Base-by-base conservation (phyloP, 1,284 basidiomycete species). In the Microbotryum intermedium region DNA sequence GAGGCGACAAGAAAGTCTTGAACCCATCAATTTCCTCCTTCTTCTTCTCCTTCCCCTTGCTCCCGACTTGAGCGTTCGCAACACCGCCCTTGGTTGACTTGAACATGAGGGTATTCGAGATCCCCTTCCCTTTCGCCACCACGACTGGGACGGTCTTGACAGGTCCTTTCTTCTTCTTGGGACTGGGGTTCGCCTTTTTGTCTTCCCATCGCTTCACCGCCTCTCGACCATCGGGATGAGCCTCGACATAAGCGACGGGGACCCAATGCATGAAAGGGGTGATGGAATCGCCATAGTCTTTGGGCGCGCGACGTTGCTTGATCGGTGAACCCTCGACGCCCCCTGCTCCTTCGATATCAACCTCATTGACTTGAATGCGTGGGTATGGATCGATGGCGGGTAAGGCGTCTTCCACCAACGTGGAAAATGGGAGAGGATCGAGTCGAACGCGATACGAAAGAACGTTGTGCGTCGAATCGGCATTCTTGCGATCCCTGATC, bases 401-500 rank as follows among this genome's bases (percentile, higher is more conserved):
- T 3, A 66, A 53, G 7, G 26, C 42, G 2, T 48, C 34, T 0
- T 21, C 28, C 42, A 59, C 42, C 43, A 53, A 46, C 1, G 39
- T 6, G 20, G 49, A 34, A 34, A 63, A 59, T 6, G 46, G 20
- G 18, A 30, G 8, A 21, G 55, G 26, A 16, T 50, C 23, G 46
- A 66, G 61, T 30, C 63, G 57, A 49, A 66, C 30, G n/a, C 59
- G 57, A 49, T 59, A 66, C 3, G 61, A 44, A 6, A 55, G 59
- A 13, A 54, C 28, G 47, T 39, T 53, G 2, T 52, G 49, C 7
- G 65, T 63, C 30, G 65, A 55, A 2, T 6, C 2, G 6, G 45
- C 53, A 50, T 26, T 48, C 42, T 66, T 66, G 59, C 30, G 29
- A 2, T 57, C 51, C 23, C 11, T n/a, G 21, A 66, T 46, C 21